These are phyloP conservation scores for Didymella pinodella DNA, from an alignment of 2,329 filamentous ascomycete genomes.

Conservation along the genomic window DNA sequence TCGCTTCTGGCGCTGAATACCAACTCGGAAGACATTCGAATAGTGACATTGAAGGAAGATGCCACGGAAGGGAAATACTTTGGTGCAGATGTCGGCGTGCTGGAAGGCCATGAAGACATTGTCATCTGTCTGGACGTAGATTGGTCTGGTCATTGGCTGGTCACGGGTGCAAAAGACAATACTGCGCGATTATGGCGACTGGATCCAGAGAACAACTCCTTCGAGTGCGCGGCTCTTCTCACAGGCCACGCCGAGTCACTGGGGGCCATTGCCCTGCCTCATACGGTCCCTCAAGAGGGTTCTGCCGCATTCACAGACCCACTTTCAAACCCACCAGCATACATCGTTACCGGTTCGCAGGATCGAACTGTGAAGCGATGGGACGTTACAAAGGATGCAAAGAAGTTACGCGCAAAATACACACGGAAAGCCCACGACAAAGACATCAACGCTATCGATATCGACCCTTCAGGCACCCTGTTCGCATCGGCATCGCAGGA, in stretches of 20 bases:
- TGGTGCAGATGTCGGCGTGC: constrained; percentile 83
- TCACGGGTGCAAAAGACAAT: constrained; percentile 96
- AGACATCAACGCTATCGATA: constrained; percentile 94
- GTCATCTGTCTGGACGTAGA: constrained; percentile 94
- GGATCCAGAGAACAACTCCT: constrained; percentile 77
- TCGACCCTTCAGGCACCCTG: constrained; percentile 75
- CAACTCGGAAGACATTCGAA: constrained; percentile 90
- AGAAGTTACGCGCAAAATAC: constrained; percentile 73
- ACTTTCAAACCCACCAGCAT: constrained; percentile 79
- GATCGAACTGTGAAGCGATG: constrained; percentile 96
- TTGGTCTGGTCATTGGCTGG: constrained; percentile 97
- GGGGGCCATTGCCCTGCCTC: constrained; percentile 85
- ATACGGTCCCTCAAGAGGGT: constrained; percentile 69
- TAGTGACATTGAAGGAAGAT: constrained; percentile 72
- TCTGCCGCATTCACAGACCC: constrained; percentile 77
- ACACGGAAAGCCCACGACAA: constrained; percentile 98
- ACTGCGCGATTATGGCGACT: constrained; percentile 90
- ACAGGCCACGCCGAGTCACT: constrained; percentile 94
- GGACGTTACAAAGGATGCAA: constrained; percentile 68
- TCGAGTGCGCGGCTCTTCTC: constrained; percentile 80
- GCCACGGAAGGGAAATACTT: constrained; percentile 68
- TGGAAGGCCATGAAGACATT: constrained; percentile 93
- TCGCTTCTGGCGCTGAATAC: constrained; percentile 89
- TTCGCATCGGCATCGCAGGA: constrained; percentile 98
- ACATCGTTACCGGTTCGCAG: constrained; percentile 90